Percentiles rank a stretch among this genome's conserved stretches.
Conservation (phyloP, 2,329 filamentous ascomycete species). For the Setomelanomma holmii region DNA sequence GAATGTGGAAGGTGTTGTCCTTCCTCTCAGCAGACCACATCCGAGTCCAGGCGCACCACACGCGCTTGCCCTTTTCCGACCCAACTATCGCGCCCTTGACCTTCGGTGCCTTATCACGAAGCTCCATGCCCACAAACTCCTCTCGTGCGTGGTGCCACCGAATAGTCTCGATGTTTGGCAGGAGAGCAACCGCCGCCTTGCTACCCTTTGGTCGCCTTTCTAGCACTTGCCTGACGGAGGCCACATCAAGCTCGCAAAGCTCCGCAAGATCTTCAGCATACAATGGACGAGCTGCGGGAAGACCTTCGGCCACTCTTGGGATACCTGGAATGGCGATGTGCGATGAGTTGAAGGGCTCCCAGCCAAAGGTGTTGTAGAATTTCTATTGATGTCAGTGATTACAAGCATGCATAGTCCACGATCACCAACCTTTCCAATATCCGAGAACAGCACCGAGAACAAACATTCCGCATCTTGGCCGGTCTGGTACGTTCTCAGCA, state of each 20-base stretch:
- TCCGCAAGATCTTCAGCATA: slow-evolving; percentile 66
- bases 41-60: slow-evolving; percentile 78
- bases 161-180: slow-evolving; percentile 72
- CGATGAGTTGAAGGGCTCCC: slow-evolving; percentile 75
- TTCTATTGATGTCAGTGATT: slow-evolving; percentile 74
- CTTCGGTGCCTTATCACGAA: slow-evolving; percentile 64
- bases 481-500: slow-evolving; percentile 61
- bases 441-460: slow-evolving; percentile 85
- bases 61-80: slow-evolving; percentile 57
- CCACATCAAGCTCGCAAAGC: slow-evolving; percentile 70
- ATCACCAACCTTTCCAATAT: slow-evolving; percentile 71
- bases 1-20: slow-evolving; percentile 72
- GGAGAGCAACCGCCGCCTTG: slow-evolving; percentile 67
- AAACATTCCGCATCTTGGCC: slow-evolving; percentile 51
- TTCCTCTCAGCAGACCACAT: slow-evolving; percentile 64
- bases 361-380: slow-evolving; percentile 81
- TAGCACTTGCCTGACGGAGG: slow-evolving; percentile 65
- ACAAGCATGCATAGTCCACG: neutral
- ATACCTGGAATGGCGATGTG: slow-evolving; percentile 61
- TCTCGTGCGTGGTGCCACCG: slow-evolving; percentile 83
- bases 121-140: slow-evolving; percentile 73
- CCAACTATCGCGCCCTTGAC: slow-evolving; percentile 75
- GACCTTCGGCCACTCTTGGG: slow-evolving; percentile 6
- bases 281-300: slow-evolving; percentile 54
- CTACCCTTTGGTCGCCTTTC: slow-evolving; percentile 45